Base-by-base conservation (phyloP, 306 rosid genomes). In the Parietaria judaica region DNA sequence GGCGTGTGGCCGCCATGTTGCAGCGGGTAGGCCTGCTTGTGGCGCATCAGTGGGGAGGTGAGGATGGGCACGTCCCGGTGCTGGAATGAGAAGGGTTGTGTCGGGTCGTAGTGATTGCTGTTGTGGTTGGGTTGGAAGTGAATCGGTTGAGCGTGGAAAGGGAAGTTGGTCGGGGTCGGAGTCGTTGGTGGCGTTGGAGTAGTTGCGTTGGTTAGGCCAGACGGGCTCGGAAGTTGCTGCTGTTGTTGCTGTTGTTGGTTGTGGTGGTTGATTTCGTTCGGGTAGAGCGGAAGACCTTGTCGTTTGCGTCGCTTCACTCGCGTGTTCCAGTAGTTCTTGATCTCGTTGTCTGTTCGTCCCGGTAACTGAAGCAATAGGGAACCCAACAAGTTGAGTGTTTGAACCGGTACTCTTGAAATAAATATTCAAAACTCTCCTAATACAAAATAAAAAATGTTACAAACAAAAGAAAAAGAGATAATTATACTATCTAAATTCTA, bases 291-390 rank as follows among this genome's bases (percentile, higher is more conserved):
- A 3, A 88, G 64, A 35, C 98, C 95, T 59, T 84, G 95, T 23
- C 96, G 84, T 56, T 82, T 84, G 6, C 94, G 79, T 5, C 95
- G 66, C 61, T 88, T 88, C 12, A 92, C 74, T 51, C 98, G 84
- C 2, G 98, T 88, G 76, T 92, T 88, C 98, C 96, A 88, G 8
- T 86, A 92, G 64, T 88, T 92, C 74, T 92, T 91, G 38, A 91
- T 91, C 55, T 91, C 98, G 49, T 91, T 87, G 69, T 91, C 98
- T 8, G 98, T 91, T 86, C 98, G 78, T 47, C 98, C 98, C 0
- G 98, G 98, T 36, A 92, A 66, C 98, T 92, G 15, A 12, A 52
- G 39, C 9, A 23, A 23, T 23, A 23, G 31, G 31, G 31, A 23
- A 23, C 31, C 31, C 31, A 23, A 23, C 31, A 23, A 23, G 31